Evolutionary conservation across 2,329 filamentous ascomycete genomes (phyloP), one percentile per base, ranked within the genome.

Genomic region (Fusarium beomiforme): DNA sequence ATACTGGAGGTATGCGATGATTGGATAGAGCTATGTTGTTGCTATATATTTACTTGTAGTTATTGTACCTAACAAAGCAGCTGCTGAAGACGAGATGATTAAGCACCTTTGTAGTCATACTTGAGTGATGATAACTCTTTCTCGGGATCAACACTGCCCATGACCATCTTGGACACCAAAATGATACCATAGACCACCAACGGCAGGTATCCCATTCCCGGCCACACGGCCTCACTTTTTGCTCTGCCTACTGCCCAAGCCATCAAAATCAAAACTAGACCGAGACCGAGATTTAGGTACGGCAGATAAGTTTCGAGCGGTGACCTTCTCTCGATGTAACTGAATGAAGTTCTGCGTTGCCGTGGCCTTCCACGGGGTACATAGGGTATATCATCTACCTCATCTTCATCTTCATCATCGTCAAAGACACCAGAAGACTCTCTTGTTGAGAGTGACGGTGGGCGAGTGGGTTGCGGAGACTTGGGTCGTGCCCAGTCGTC

Each of bases 81-180:
- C 34, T 47, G 31, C 34, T 55, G 33, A 21, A 36, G 21, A 23
- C n/a, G 13, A 33, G 33, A 31, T 23, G 9, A 13, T 77, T 73
- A 92, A 43, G 90, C 91, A 6, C 91, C 91, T 76, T 91, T 93
- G 76, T 89, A 91, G 58, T 86, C 84, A 81, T 93, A 93, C 78
- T 83, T 88, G 75, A 93, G 82, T 58, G 81, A 83, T 51, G 86
- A 83, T 73, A 95, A 80, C 75, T 92, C 91, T 68, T 83, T 81
- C 76, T 88, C 90, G 8, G 92, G 87, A 80, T 94, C 91, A 12
- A 94, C 87, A 50, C 89, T 85, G 6, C 86, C 86, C 87, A 94
- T 90, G 76, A 92, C 84, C 55, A 88, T 81, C 80, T 93, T 90
- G 33, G 89, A 88, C 49, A 87, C 79, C 61, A 93, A 74, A 9